These are phyloP conservation scores for Phascolomyces articulosus DNA, from an alignment of 371 early-diverging fungal species.

Conservation along the genomic window DNA sequence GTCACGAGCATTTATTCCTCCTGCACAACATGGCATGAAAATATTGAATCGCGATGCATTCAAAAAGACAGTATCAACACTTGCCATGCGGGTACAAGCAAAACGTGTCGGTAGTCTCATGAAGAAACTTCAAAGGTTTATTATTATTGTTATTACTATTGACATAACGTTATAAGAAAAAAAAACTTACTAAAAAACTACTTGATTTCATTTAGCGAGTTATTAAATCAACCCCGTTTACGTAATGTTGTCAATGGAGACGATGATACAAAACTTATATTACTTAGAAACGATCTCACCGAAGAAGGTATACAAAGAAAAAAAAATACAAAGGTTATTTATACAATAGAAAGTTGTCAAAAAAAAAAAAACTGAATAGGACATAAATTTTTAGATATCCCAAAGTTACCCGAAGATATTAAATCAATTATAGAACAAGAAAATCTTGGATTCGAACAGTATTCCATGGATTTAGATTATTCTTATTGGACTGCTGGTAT, in stretches of 20 bases:
- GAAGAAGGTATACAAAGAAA: slow-evolving; percentile 9
- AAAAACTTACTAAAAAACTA: too few relatives aligned
- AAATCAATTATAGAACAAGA: slow-evolving; percentile 53
- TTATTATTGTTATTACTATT: too few relatives aligned
- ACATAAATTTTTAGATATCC: slow-evolving; percentile 14
- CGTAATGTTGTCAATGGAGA: slow-evolving; percentile 71
- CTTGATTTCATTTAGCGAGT: slow-evolving; percentile 44
- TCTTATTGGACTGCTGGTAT: slow-evolving; percentile 81
- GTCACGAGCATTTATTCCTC: slow-evolving; percentile 28
- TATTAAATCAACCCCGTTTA: slow-evolving; percentile 73
- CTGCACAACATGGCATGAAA: slow-evolving; percentile 56
- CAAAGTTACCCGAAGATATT: slow-evolving; percentile 49
- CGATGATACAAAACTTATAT: slow-evolving; percentile 60
- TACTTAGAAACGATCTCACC: slow-evolving; percentile 56
- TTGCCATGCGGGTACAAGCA: slow-evolving; percentile 71
- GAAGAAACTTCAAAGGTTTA: slow-evolving; percentile 55
- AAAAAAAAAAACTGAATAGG: not conserved
- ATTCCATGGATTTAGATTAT: slow-evolving; percentile 68
- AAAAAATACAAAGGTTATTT: too few relatives aligned
- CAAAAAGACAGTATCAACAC: slow-evolving; percentile 49
- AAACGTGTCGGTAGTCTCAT: slow-evolving; percentile 57
- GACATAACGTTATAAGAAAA: too few relatives aligned
- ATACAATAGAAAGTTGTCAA: not conserved
- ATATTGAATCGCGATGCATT: slow-evolving; percentile 68
- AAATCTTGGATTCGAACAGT: slow-evolving; percentile 46